Conservation (phyloP, 768 basidiomycete genomes). For the Boletales sp. region DNA sequence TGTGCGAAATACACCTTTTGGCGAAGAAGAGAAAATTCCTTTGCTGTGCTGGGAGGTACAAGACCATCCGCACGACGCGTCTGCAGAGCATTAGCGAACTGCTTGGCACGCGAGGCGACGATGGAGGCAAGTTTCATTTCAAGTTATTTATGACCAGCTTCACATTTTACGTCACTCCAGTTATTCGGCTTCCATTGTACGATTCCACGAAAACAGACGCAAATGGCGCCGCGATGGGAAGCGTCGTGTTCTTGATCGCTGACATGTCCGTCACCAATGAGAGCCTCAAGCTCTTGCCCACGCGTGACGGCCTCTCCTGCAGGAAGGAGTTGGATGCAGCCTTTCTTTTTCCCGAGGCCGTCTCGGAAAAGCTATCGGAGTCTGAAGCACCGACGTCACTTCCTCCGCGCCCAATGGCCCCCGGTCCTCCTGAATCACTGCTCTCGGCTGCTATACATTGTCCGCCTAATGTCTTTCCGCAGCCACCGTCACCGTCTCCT, state of each 20-base stretch:
- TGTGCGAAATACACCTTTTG: constrained; percentile 27
- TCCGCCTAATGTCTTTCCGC: constrained; percentile 16
- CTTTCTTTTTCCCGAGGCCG: constrained; percentile 17
- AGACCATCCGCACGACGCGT: constrained; percentile 29
- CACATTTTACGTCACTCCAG: constrained; percentile 28
- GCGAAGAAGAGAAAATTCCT: constrained; percentile 27
- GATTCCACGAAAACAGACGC: constrained; percentile 27
- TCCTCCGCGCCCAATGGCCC: constrained; percentile 17
- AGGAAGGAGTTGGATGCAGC: constrained; percentile 8
- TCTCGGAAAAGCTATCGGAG: constrained; percentile 20
- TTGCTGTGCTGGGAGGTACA: constrained; percentile 26
- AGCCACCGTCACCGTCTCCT: constrained; percentile 12
- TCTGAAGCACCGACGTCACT: constrained; percentile 18
- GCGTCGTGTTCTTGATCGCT: constrained; percentile 24
- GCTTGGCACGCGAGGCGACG: constrained; percentile 23
- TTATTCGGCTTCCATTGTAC: constrained; percentile 31
- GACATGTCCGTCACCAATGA: constrained; percentile 14
- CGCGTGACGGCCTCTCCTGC: constrained; percentile 20
- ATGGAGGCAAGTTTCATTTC: constrained; percentile 30
- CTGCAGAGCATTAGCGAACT: constrained; percentile 19
- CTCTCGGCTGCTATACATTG: constrained; percentile 6
- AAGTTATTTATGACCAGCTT: constrained; percentile 25
- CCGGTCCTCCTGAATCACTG: constrained; percentile 15
- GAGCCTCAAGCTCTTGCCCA: constrained; percentile 8
- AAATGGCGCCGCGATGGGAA: constrained; percentile 26